Conservation (phyloP, 768 basidiomycete genomes). For the Neoboletus brunneissimus region DNA sequence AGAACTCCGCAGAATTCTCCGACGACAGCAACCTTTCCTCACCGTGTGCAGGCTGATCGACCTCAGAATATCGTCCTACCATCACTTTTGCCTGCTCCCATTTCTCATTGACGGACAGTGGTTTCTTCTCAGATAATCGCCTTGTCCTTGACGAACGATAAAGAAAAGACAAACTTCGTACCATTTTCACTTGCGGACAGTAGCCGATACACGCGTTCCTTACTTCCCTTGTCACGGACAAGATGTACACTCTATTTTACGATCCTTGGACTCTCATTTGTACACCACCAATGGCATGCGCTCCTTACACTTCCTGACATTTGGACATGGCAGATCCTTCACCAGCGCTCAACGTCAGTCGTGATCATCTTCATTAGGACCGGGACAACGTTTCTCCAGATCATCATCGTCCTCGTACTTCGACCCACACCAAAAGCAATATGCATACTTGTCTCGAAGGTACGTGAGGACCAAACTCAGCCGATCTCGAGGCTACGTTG, state of each 20-base stretch:
- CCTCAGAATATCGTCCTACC: conserved; percentile 45
- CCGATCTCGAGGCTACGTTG: conserved; percentile 63
- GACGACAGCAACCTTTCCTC: conserved; percentile 61
- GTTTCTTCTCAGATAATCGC: neutral
- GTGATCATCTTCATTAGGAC: conserved; percentile 72
- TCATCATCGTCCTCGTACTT: conserved; percentile 63
- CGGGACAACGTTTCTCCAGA: conserved; percentile 67
- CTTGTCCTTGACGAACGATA: neutral
- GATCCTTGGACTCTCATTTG: conserved; percentile 29
- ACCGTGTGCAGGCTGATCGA: conserved; percentile 28
- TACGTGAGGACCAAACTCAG: conserved; percentile 67
- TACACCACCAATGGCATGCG: conserved; percentile 28
- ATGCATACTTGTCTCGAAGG: conserved; percentile 65
- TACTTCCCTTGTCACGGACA: conserved; percentile 20
- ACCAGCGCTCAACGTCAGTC: conserved; percentile 45
- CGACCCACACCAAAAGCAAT: conserved; percentile 90
- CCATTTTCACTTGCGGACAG: neutral
- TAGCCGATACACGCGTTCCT: conserved; percentile 8
- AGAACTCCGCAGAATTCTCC: conserved; percentile 76
- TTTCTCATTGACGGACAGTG: conserved; percentile 18
- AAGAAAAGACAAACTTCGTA: neutral
- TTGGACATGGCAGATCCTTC: neutral
- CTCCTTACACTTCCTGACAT: conserved; percentile 11
- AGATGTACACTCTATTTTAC: conserved; percentile 15
- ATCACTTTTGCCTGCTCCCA: conserved; percentile 47